These are phyloP conservation scores for Ganoderma resinaceum DNA, from an alignment of 1,284 basidiomycete species.

Conservation along the genomic window DNA sequence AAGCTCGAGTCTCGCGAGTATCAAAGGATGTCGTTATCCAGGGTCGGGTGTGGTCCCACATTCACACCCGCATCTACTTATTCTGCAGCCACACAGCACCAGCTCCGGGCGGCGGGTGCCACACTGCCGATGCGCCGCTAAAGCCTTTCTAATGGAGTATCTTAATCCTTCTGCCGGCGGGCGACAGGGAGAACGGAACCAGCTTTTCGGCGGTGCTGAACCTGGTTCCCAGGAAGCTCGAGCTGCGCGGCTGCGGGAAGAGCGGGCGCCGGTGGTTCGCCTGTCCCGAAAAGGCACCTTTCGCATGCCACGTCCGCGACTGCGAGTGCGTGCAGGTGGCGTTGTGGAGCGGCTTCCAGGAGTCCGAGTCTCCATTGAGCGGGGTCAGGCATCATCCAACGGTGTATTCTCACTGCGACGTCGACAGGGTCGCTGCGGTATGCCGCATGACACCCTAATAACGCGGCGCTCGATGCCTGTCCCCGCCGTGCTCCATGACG, in stretches of 20 bases:
- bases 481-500: background rate
- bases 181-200: background rate
- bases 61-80: constrained; percentile 2
- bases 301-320: background rate
- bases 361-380: background rate
- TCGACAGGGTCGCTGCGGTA: background rate
- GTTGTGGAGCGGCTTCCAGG: background rate
- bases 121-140: background rate
- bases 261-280: background rate
- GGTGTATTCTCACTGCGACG: background rate
- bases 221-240: background rate
- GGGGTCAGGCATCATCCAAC: background rate
- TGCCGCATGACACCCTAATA: background rate
- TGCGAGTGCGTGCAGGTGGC: background rate
- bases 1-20: constrained; percentile 26
- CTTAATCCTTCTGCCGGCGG: background rate
- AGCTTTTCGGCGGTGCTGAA: background rate
- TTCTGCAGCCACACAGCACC: background rate
- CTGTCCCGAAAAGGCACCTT: constrained; percentile 4
- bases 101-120: background rate
- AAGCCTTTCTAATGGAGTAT: background rate
- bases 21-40: constrained; percentile 16
- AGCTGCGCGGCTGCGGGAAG: background rate
- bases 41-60: background rate
- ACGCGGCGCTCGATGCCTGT: constrained; percentile 4